Evolutionary conservation across 73 alveolate species (phyloP), one percentile per base, ranked within the genome.

Genomic region (Paramecium sexaurelia): DNA sequence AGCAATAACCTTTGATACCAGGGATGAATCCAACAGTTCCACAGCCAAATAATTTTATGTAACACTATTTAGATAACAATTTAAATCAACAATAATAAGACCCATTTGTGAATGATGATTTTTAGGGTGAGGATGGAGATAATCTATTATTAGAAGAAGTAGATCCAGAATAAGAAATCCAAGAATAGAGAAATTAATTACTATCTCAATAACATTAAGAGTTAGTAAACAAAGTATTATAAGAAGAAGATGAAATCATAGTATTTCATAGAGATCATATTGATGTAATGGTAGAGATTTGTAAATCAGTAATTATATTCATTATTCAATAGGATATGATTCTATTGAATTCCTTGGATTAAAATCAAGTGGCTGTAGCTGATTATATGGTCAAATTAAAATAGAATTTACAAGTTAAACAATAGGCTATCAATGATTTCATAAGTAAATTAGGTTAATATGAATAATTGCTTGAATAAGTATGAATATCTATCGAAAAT

Each of bases 201-300:
- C 27, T 71, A 10, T 35, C 35, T 3, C 9, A 71, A 20, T 17
- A 71, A 71, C 71, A 78, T 37, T n/a, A 78, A 24, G 90, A 78
- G 17, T 24, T 78, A 24, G 90, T 43, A 17, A 24, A 41, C 7
- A 78, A 39, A 22, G 55, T 78, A 8, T 78, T 78, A 15, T 26
- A 78, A 43, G 68, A 41, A 33, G 90, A 78, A 24, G 90, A 78
- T 78, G 90, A 78, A 41, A 78, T 78, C 0, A 78, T 78, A 9
- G 71, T 78, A 11, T 26, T 24, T 8, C 90, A 78, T 78, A 78
- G 55, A 78, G 68, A 37, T 29, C 73, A 78, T 78, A 78, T 78
- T 20, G 90, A 78, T 78, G 90, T 29, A 1, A 45, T 78, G 75
- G 90, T 78, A 4, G 40, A 41, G 36, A 78, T 37, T 1, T 78